Conservation (phyloP, 331 rosid species). For the Erythrophleum ivorense region DNA sequence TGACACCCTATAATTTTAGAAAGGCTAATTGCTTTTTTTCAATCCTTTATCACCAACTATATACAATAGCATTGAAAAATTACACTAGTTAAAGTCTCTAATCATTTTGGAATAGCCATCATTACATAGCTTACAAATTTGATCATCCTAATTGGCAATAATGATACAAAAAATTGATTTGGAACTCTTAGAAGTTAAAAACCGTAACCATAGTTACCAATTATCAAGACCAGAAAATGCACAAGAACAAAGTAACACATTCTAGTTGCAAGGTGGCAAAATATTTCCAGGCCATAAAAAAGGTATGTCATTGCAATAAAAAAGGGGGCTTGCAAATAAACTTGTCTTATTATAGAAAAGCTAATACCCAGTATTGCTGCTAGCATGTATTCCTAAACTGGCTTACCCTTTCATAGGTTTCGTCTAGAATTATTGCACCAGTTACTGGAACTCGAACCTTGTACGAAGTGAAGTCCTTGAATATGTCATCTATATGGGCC, state of each 20-base stretch:
- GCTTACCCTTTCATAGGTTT: constrained; percentile 91
- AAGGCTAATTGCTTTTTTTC: neutral
- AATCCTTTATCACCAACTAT: neutral
- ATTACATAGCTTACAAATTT: neutral
- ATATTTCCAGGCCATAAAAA: constrained; percentile 14
- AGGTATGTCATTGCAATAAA: constrained; percentile 13
- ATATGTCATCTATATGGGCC: constrained; percentile 89
- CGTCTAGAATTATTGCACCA: constrained; percentile 95
- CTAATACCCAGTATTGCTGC: neutral
- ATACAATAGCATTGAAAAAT: neutral
- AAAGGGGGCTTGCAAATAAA: constrained; percentile 19
- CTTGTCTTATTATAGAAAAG: constrained; percentile 9
- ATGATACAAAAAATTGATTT: neutral
- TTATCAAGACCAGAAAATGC: neutral
- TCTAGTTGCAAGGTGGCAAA: constrained; percentile 23
- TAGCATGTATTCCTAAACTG: neutral
- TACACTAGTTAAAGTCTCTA: neutral
- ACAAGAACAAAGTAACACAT: neutral
- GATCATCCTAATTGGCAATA: neutral
- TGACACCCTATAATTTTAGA: neutral
- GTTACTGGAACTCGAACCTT: constrained; percentile 98
- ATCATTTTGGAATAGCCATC: constrained; percentile 9
- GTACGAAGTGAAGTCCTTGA: constrained; percentile 95
- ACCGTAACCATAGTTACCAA: constrained; percentile 2
- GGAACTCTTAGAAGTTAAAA: neutral